These are phyloP conservation scores for Dimargaris cristalligena DNA, from an alignment of 192 early-diverging fungal species.

Conservation along the genomic window DNA sequence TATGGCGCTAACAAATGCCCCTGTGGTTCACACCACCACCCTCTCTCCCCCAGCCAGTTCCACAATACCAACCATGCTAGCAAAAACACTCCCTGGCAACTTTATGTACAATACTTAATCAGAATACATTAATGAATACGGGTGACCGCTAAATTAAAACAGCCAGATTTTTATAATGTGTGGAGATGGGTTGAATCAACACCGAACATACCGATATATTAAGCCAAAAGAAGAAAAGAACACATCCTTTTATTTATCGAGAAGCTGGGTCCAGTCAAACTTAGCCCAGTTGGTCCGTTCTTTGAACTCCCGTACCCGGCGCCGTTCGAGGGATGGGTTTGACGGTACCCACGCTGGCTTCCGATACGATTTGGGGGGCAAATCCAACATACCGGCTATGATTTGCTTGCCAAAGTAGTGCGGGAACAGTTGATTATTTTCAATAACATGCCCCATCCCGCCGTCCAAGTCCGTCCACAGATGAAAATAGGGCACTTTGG, in stretches of 20 bases:
- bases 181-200: too few species aligned
- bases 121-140: too few species aligned
- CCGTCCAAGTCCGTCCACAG: constrained; percentile 85
- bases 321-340: constrained; percentile 25
- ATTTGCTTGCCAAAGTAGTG: constrained; percentile 82
- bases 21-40: not conserved
- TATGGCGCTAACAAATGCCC: not conserved
- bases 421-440: constrained; percentile 59
- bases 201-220: too few species aligned
- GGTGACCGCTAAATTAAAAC: too few species aligned
- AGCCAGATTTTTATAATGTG: too few species aligned
- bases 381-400: constrained; percentile 64
- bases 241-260: not conserved
- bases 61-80: not conserved
- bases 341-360: constrained; percentile 36
- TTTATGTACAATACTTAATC: too few species aligned
- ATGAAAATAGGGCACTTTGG: constrained; percentile 88
- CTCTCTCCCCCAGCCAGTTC: not conserved
- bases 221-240: too few species aligned
- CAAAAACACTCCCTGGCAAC: not conserved
- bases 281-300: constrained; percentile 44
- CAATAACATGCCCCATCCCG: constrained; percentile 93
- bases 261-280: constrained; percentile 69
- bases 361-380: constrained; percentile 57
- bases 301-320: constrained; percentile 36